Percentiles rank a stretch among this genome's conserved stretches.
Conservation (phyloP, 441 rosid genomes). For the Gossypium davidsonii region DNA sequence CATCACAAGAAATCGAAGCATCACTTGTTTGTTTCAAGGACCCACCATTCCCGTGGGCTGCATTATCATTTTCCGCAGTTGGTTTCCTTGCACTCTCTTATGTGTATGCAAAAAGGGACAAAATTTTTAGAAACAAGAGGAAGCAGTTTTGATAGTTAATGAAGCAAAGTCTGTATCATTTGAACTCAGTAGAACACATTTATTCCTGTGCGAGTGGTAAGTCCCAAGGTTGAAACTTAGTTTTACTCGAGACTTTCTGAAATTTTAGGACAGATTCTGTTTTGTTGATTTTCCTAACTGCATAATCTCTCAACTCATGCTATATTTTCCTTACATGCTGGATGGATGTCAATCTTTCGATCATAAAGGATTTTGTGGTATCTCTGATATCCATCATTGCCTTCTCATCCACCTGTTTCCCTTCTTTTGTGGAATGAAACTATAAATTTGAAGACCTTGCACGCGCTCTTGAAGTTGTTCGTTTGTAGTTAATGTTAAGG, state of each 20-base stretch:
- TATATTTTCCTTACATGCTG: constrained; percentile 1
- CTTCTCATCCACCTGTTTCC: neutral
- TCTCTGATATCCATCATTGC: neutral
- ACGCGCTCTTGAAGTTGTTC: neutral
- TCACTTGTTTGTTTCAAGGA: constrained; percentile 83
- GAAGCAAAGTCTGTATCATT: constrained; percentile 28
- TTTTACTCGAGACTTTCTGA: neutral
- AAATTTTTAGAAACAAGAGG: constrained; percentile 69
- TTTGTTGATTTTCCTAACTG: neutral
- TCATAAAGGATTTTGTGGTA: neutral
- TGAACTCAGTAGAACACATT: constrained; percentile 23
- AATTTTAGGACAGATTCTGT: neutral
- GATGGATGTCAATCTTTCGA: neutral
- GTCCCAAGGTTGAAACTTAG: neutral
- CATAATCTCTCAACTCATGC: neutral
- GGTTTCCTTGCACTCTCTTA: constrained; percentile 52
- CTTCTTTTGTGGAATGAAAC: neutral
- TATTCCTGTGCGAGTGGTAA: constrained; percentile 14
- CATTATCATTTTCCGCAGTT: constrained; percentile 45
- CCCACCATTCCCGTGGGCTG: constrained; percentile 82
- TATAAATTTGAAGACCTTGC: neutral
- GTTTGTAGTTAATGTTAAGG: neutral
- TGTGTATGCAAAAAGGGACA: constrained; percentile 49
- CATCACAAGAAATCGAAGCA: constrained; percentile 81
- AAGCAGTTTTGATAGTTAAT: constrained; percentile 75